Evolutionary conservation across 106 monocot species (phyloP).

Genomic region (Acorus gramineus): DNA sequence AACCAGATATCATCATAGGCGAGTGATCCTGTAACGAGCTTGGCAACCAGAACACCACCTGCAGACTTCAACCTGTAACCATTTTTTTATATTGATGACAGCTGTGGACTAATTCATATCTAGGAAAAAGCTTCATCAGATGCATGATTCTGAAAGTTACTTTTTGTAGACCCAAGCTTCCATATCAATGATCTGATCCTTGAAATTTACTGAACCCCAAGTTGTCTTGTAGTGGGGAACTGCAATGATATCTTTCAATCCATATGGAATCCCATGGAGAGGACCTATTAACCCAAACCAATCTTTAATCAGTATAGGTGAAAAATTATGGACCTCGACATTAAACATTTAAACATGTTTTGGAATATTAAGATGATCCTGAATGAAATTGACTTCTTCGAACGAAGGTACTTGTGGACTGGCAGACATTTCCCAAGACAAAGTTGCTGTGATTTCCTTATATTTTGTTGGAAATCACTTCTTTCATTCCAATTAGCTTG

Average conservation of each 20-base stretch:
- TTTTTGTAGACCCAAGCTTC: conserved; percentile 96
- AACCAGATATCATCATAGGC: conserved; percentile 99
- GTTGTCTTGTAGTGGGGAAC: conserved; percentile 82
- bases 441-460: too few relatives aligned
- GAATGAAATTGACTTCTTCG: too few relatives aligned
- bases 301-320: too few relatives aligned
- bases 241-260: conserved; percentile 81
- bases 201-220: conserved; percentile 88
- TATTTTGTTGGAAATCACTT: neutral
- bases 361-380: too few relatives aligned
- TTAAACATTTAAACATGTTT: too few relatives aligned
- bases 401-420: too few relatives aligned
- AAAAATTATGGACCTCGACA: too few relatives aligned
- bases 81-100: too few relatives aligned
- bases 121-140: neutral
- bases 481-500: neutral
- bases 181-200: conserved; percentile 62
- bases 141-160: conserved; percentile 13
- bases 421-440: too few relatives aligned
- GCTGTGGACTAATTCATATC: too few relatives aligned
- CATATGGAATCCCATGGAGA: conserved; percentile 96
- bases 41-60: conserved; percentile 80
- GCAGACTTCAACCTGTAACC: conserved; percentile 53
- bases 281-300: conserved; percentile 34
- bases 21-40: conserved; percentile 85